These are phyloP conservation scores for Coleophoma cylindrospora DNA, from an alignment of 2,329 filamentous ascomycete species.

Conservation along the genomic window DNA sequence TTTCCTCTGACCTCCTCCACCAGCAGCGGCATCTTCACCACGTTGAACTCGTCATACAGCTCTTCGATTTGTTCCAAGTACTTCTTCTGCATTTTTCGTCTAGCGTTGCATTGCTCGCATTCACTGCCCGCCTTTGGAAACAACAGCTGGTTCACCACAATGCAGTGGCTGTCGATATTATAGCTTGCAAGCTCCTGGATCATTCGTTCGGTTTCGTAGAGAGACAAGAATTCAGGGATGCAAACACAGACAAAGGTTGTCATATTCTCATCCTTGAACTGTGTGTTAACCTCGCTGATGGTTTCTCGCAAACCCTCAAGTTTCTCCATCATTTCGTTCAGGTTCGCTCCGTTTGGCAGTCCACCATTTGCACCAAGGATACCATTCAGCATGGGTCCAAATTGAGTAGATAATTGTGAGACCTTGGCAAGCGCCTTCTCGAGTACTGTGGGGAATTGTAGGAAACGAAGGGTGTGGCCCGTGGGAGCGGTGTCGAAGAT, in stretches of 20 bases:
- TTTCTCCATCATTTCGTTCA: constrained; percentile 89
- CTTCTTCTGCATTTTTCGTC: constrained; percentile 98
- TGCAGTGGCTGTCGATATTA: constrained; percentile 92
- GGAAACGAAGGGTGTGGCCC: constrained; percentile 95
- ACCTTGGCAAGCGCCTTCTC: constrained; percentile 98
- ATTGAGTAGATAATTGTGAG: constrained; percentile 88
- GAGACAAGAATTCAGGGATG: constrained; percentile 91
- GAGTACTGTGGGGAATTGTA: constrained; percentile 96
- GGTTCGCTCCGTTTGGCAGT: constrained; percentile 86
- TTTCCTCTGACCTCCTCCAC: constrained; percentile 95
- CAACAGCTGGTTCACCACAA: constrained; percentile 96
- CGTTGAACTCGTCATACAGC: constrained; percentile 97
- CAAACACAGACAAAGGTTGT: constrained; percentile 98
- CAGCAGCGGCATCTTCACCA: constrained; percentile 94
- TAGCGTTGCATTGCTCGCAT: constrained; percentile 92
- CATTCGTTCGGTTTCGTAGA: constrained; percentile 99
- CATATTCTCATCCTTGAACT: constrained; percentile 95
- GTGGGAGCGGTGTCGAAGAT: constrained; percentile 99
- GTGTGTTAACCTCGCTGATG: constrained; percentile 91
- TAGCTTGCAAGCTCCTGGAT: constrained; percentile 95
- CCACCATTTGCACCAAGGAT: constrained; percentile 65
- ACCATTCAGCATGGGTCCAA: constrained; percentile 91
- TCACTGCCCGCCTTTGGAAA: constrained; percentile 81
- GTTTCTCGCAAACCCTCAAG: constrained; percentile 91
- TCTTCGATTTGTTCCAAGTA: constrained; percentile 98